Percentiles rank a stretch among this genome's conserved stretches.
Evolutionary conservation across 495 filamentous ascomycete genomes (phyloP).

Genomic region (Aspergillus sclerotiicarbonarius): DNA sequence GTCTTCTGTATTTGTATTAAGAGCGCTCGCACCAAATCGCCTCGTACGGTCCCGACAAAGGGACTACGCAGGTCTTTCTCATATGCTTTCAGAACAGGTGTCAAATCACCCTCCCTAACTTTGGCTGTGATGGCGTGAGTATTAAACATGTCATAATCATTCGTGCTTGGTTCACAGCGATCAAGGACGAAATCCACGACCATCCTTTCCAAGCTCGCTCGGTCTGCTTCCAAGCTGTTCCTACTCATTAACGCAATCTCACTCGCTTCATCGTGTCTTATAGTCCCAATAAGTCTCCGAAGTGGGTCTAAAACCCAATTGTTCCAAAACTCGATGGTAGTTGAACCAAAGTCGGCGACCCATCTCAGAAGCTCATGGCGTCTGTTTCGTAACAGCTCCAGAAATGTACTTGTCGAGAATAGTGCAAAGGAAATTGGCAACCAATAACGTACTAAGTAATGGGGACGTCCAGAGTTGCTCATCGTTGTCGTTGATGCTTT

Average conservation of each 20-base stretch:
- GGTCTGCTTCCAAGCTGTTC: conserved; percentile 81
- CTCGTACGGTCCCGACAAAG: conserved; percentile 72
- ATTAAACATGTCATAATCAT: conserved; percentile 32
- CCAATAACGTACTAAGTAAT: conserved; percentile 82
- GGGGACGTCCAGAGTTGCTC: conserved; percentile 67
- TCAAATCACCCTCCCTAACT: conserved; percentile 88
- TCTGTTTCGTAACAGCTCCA: conserved; percentile 69
- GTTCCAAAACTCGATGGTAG: conserved; percentile 81
- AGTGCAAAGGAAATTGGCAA: conserved; percentile 60
- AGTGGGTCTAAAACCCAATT: conserved; percentile 93
- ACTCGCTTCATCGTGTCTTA: conserved; percentile 83
- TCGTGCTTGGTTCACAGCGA: conserved; percentile 53
- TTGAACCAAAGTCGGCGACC: conserved; percentile 72
- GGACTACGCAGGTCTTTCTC: conserved; percentile 81
- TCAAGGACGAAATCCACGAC: conserved; percentile 91
- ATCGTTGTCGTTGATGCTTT: conserved; percentile 47
- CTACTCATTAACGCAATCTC: conserved; percentile 96
- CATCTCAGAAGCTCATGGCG: conserved; percentile 72
- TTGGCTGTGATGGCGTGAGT: conserved; percentile 68
- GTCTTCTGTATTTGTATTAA: conserved; percentile 98
- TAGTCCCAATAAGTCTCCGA: conserved; percentile 81
- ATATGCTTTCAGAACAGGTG: conserved; percentile 84
- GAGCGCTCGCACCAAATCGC: conserved; percentile 85
- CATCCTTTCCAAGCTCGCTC: conserved; percentile 92
- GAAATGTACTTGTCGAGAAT: conserved; percentile 75